A percentile compares a stretch with the other conserved stretches of the same genome.
Conservation (phyloP, 2,329 filamentous ascomycete genomes). For the Colletotrichum gigasporum region DNA sequence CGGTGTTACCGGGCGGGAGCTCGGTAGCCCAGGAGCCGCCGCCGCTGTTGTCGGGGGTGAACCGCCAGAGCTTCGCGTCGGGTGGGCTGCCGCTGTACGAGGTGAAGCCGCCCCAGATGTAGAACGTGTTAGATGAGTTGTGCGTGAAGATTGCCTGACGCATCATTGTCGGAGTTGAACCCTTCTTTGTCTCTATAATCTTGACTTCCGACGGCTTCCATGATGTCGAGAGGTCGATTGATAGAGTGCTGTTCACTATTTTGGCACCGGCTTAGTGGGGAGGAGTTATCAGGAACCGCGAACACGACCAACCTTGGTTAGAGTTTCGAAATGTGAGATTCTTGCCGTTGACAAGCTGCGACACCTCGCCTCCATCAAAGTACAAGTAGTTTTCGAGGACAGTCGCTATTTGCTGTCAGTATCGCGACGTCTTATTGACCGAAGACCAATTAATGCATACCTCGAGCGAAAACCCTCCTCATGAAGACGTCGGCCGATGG, state of each 20-base stretch:
- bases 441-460: not conserved
- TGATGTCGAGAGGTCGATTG: conserved; percentile 29
- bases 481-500: conserved; percentile 9
- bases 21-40: conserved; percentile 31
- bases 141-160: conserved; percentile 23
- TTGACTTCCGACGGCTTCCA: conserved; percentile 24
- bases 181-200: conserved; percentile 21
- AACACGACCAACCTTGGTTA: not conserved
- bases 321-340: not conserved
- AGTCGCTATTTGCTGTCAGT: conserved; percentile 11
- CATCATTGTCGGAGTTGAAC: conserved; percentile 20
- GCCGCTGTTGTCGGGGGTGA: conserved; percentile 23
- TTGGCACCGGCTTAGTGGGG: not conserved
- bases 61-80: conserved; percentile 26
- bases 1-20: conserved; percentile 10
- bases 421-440: no score
- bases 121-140: conserved; percentile 17
- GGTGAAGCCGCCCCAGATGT: conserved; percentile 33
- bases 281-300: not conserved
- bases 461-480: conserved; percentile 18
- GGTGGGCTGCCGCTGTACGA: not conserved
- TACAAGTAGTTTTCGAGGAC: conserved; percentile 24
- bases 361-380: conserved; percentile 27
- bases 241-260: conserved; percentile 31
- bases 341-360: conserved; percentile 10